Evolutionary conservation across 352 stramenopile species (phyloP), one percentile per base, ranked within the genome.

Genomic region (Pythium vanterpoolii): DNA sequence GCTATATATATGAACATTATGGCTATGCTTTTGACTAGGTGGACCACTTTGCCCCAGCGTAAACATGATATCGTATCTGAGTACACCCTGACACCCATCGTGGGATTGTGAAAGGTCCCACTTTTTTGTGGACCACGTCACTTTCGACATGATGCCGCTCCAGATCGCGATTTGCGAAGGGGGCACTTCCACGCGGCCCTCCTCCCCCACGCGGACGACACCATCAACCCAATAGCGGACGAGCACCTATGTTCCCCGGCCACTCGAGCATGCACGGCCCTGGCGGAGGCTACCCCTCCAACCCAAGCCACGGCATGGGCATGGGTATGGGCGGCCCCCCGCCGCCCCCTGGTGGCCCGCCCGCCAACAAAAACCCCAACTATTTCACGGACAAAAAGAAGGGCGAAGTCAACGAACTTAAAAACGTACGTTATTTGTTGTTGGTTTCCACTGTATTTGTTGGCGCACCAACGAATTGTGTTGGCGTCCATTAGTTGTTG

Each of bases 321-420:
- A 19, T 31, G 11, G 27, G 38, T 19, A 26, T 46, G 30, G 54
- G 54, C n/a, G 61, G 51, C 0, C 42, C 60, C 3, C 38, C 60
- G 6, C 48, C 56, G 13, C 61, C 64, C n/a, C 57, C 58, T 7
- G 56, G 66, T 16, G 56, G 56, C 23, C 62, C 61, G 8, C 60
- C 59, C 26, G 64, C 61, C 8, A 57, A 58, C 26, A 52, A 52
- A 28, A 90, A 89, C 55, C 73, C 79, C 30, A 90, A 72, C 64
- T 93, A 93, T 68, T 93, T 93, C 34, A 90, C 74, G 4, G 89
- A 96, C 72, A 93, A 97, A 74, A 98, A 98, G 78, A 98, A 97
- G 70, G 92, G 92, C 60, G 93, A 98, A 69, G 93, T 98, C 44
- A 98, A 97, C 64, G 93, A 98, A 72, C 76, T 98, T 34, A 97